Evolutionary conservation across 805 yeast species (phyloP).

Genomic region (Candida pseudofarinosa): DNA sequence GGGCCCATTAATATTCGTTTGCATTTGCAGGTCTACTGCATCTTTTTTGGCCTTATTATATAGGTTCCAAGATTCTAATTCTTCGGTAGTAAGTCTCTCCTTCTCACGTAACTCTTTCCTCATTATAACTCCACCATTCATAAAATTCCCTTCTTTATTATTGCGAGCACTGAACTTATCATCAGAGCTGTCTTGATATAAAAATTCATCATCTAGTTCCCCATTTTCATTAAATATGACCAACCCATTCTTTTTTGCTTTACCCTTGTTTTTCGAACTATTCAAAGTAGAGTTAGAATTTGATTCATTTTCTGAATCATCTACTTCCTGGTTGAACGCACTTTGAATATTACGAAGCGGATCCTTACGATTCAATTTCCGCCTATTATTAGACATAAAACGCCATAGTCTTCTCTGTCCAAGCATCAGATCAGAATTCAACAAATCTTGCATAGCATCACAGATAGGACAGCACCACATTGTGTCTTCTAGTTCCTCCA

Average conservation of each 20-base stretch:
- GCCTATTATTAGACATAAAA: not conserved
- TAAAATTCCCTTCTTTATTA: not conserved
- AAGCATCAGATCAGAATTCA: not conserved
- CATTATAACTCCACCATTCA: constrained; percentile 36
- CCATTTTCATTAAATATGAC: constrained; percentile 26
- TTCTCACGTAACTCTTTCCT: constrained; percentile 29
- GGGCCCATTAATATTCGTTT: not conserved
- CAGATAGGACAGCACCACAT: constrained; percentile 53
- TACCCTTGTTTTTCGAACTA: not conserved
- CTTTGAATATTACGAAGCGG: not conserved
- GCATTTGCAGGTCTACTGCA: not conserved
- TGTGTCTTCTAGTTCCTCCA: constrained; percentile 7
- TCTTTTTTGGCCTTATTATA: constrained; percentile 27
- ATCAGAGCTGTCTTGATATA: constrained; percentile 14
- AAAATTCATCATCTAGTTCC: constrained; percentile 28
- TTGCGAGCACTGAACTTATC: not conserved
- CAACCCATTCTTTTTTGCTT: constrained; percentile 11
- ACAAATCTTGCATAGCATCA: constrained; percentile 36
- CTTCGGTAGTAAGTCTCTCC: constrained; percentile 30
- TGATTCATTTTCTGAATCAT: not conserved
- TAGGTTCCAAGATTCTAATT: constrained; percentile 32
- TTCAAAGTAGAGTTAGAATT: not conserved
- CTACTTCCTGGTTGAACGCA: not conserved
- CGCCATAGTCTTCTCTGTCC: not conserved
- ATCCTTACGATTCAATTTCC: not conserved